Percentiles rank a stretch among this genome's conserved stretches.
Conservation (phyloP, 1,284 basidiomycete genomes). For the Ceraceosorus bombacis region DNA sequence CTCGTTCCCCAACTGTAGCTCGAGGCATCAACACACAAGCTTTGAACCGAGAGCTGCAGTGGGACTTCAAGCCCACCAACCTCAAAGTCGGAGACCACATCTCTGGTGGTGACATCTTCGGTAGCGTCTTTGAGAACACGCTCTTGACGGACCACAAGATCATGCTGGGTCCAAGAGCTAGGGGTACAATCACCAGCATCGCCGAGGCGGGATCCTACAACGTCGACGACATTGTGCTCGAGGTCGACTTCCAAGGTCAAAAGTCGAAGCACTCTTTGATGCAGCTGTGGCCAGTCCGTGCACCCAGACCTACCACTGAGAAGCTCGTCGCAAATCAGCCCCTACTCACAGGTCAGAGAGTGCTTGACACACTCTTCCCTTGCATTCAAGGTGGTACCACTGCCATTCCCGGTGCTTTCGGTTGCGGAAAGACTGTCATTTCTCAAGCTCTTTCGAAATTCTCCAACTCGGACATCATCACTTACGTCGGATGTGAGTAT, state of each 20-base stretch:
- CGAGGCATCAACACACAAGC: constrained; percentile 91
- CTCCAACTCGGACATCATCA: constrained; percentile 98
- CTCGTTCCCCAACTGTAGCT: constrained; percentile 6
- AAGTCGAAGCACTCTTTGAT: constrained; percentile 88
- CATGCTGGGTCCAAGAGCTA: constrained; percentile 84
- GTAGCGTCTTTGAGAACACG: constrained; percentile 92
- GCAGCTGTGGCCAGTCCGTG: constrained; percentile 98
- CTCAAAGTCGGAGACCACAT: constrained; percentile 80
- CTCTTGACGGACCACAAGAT: constrained; percentile 94
- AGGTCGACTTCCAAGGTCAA: constrained; percentile 97
- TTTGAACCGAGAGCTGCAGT: constrained; percentile 76
- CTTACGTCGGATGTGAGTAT: constrained; percentile 84
- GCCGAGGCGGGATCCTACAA: constrained; percentile 91
- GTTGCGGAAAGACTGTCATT: constrained; percentile 58
- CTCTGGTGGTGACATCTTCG: constrained; percentile 92
- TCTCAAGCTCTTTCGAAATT: constrained; percentile 81
- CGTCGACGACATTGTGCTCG: constrained; percentile 86
- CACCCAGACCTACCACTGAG: constrained; percentile 86
- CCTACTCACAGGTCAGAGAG: constrained; percentile 90
- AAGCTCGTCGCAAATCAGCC: constrained; percentile 90
- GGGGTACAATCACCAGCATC: constrained; percentile 88
- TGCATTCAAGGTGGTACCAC: constrained; percentile 99
- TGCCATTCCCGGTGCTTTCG: constrained; percentile 97
- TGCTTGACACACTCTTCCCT: constrained; percentile 95
- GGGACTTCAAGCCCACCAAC: constrained; percentile 87